Base-by-base conservation (phyloP, 2,329 filamentous ascomycete species). In the Emmonsiellopsis sp. region DNA sequence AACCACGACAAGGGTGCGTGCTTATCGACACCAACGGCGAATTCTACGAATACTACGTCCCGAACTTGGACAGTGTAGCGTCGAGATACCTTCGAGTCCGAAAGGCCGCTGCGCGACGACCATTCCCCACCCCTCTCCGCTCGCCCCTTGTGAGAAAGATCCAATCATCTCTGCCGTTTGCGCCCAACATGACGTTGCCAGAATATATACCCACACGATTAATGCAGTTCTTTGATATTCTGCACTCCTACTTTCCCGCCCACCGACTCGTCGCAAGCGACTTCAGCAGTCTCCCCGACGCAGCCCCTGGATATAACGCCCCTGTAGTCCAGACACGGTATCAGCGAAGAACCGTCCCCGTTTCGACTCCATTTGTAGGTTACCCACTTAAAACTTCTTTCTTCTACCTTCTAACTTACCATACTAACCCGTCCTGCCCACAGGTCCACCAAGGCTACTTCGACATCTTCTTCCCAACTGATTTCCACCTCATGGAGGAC, bases 391-490 rank as follows among this genome's bases (percentile, higher is more conserved):
- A 11, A 11, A 6, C n/a, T n/a, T 11, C 10, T 42, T 43, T 30
- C 2, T 42, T n/a, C n/a, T 37, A 13, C 20, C n/a, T 37, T 30
- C 53, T 61, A 44, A 58, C 53, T 54, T 16, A 34, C 47, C 5
- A 20, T 13, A 30, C 13, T 35, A 50, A 34, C 42, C 41, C 52
- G 20, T 35, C 46, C 47, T 44, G 16, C 8, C 50, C 31, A 41
- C 58, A 94, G 89, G 89, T 96, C 47, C 91, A 97, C 69, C 94
- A 98, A 74, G 94, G 93, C 45, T 97, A 95, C 72, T 98, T 98
- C 67, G 94, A 98, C 68, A 96, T 98, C 63, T 84, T 98, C 67
- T 98, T 98, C 74, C 93, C 93, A 0, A 98, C 93, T 9, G 87
- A 98, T 71, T 98, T 98, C 67, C 79, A 81, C 58, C 85, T 95